Percentiles rank a stretch among this genome's conserved stretches.
These are phyloP conservation scores for Phragmites australis DNA, from an alignment of 176 grass and related monocot species.

Conservation along the genomic window DNA sequence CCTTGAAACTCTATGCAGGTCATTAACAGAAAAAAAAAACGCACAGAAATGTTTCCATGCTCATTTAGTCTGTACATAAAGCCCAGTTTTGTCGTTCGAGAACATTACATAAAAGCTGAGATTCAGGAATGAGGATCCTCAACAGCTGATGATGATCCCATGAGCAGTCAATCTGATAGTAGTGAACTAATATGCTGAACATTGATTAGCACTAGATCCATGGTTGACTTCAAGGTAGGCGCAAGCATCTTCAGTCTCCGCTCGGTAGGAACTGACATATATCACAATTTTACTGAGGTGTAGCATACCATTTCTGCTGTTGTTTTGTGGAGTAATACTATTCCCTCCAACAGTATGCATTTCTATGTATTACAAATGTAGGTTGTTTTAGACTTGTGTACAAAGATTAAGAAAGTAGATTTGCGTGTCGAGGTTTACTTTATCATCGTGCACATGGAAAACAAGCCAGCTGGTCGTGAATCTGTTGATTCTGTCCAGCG, in stretches of 20 bases:
- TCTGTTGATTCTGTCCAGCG: neutral
- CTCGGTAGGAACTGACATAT: slow-evolving; percentile 13
- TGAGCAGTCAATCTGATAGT: slow-evolving; percentile 21
- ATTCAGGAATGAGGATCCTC: slow-evolving; percentile 26
- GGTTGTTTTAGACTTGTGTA: too few species aligned
- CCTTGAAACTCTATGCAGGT: slow-evolving; percentile 33
- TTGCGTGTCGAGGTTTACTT: too few species aligned
- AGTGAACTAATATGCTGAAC: slow-evolving; percentile 24
- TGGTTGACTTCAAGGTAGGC: slow-evolving; percentile 32
- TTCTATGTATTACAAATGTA: neutral
- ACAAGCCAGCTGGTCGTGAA: neutral
- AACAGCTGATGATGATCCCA: slow-evolving; percentile 2
- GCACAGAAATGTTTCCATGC: neutral
- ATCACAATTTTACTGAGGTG: neutral
- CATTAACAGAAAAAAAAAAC: slow-evolving; percentile 10
- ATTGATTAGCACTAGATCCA: neutral
- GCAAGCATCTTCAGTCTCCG: neutral
- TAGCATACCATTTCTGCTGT: slow-evolving; percentile 2
- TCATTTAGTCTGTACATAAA: slow-evolving; percentile 20
- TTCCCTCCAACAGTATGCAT: neutral
- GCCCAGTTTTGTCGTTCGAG: neutral
- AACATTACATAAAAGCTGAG: neutral
- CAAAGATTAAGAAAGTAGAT: too few species aligned
- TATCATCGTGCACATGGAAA: neutral
- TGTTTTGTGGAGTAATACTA: neutral